phyloP scores from a whole-genome alignment of 768 basidiomycete species.

The Trametes coccinea region DNA sequence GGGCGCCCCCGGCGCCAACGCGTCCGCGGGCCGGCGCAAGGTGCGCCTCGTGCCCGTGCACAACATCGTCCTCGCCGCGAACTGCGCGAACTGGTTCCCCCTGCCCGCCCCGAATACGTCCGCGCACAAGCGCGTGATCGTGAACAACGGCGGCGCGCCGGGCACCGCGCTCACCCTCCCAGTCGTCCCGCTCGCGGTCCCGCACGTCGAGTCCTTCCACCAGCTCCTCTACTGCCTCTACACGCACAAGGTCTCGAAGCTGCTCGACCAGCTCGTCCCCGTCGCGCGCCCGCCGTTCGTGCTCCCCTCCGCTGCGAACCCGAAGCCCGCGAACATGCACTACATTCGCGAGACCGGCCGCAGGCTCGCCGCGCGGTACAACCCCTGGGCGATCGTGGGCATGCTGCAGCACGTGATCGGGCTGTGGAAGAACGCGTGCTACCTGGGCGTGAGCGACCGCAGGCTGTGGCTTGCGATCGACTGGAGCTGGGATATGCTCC shows the following conservation, averaged over 20 bases:
- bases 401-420: conserved; percentile 55
- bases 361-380: conserved; percentile 29
- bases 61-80: conserved; percentile 58
- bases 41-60: conserved; percentile 62
- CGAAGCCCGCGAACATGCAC: conserved; percentile 26
- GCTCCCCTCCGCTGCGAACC: conserved; percentile 18
- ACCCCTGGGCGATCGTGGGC: conserved; percentile 46
- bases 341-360: conserved; percentile 25
- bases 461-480: conserved; percentile 69
- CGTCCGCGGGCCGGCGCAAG: conserved; percentile 29
- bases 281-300: conserved; percentile 35
- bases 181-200: conserved; percentile 68
- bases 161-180: conserved; percentile 45
- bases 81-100: conserved; percentile 57
- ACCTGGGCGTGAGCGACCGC: conserved; percentile 67
- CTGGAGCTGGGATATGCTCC: conserved; percentile 63
- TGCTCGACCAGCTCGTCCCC: conserved; percentile 67
- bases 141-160: conserved; percentile 14
- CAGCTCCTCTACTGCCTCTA: conserved; percentile 69
- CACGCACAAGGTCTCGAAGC: conserved; percentile 55
- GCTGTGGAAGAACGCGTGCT: conserved; percentile 71
- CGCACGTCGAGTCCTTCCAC: conserved; percentile 68
- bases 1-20: conserved; percentile 31
- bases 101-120: conserved; percentile 39
- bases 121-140: conserved; percentile 10